These are phyloP conservation scores for Xerocomellus amylosporus DNA, from an alignment of 768 basidiomycete genomes.

Conservation along the genomic window DNA sequence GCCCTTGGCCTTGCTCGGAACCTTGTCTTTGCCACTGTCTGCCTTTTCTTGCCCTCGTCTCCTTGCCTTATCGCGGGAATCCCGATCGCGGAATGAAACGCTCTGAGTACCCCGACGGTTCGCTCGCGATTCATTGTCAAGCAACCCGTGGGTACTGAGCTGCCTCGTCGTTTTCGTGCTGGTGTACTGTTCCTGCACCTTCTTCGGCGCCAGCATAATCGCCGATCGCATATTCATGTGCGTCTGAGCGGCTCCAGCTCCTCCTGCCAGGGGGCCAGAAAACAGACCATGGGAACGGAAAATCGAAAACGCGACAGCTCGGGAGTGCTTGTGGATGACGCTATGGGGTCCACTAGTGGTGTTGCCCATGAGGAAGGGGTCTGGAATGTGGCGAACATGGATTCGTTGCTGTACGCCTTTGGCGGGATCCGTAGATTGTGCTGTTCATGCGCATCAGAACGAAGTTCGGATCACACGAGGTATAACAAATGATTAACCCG, in stretches of 20 bases:
- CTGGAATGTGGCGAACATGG: slow-evolving; percentile 54
- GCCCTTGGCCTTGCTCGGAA: slow-evolving; percentile 32
- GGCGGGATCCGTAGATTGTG: slow-evolving; percentile 41
- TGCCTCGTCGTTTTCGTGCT: slow-evolving; percentile 71
- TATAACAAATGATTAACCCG: background rate
- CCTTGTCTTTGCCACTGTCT: slow-evolving; percentile 17
- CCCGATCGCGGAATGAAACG: slow-evolving; percentile 18
- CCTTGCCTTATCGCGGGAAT: slow-evolving; percentile 24
- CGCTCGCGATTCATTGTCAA: slow-evolving; percentile 43
- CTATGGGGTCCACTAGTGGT: slow-evolving; percentile 54
- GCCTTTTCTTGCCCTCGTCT: slow-evolving; percentile 21
- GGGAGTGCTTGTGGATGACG: slow-evolving; percentile 80
- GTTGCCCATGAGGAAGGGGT: slow-evolving; percentile 43
- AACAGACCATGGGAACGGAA: slow-evolving; percentile 55
- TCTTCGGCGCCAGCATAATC: slow-evolving; percentile 68
- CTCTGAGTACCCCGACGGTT: slow-evolving; percentile 17
- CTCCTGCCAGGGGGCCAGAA: slow-evolving; percentile 15
- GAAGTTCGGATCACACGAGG: background rate
- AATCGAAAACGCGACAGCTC: slow-evolving; percentile 75
- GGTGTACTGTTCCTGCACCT: slow-evolving; percentile 77
- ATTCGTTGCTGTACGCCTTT: slow-evolving; percentile 70
- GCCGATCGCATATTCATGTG: slow-evolving; percentile 31
- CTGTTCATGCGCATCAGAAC: slow-evolving; percentile 22
- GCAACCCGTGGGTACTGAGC: slow-evolving; percentile 63
- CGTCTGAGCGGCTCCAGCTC: slow-evolving; percentile 11